phyloP scores from a whole-genome alignment of 2,329 filamentous ascomycete genomes.

The Ophioceras dolichostomum region DNA sequence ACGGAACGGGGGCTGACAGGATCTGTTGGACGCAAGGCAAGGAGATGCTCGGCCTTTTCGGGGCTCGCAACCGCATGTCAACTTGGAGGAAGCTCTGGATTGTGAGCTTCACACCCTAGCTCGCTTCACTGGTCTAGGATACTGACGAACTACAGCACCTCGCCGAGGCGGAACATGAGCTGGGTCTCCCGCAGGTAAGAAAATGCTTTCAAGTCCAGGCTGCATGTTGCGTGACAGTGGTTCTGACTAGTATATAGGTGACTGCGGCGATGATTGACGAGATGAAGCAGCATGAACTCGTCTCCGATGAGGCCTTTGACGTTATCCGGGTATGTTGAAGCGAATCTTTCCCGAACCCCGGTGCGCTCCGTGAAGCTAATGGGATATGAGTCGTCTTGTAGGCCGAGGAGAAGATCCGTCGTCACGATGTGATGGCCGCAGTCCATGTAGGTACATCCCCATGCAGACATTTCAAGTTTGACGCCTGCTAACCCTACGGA shows the following conservation, averaged over 20 bases:
- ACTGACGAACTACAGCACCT: slow-evolving; percentile 33
- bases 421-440: slow-evolving; percentile 2
- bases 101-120: background rate
- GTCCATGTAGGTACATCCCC: background rate
- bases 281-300: background rate
- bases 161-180: slow-evolving; percentile 69
- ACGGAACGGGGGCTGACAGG: background rate
- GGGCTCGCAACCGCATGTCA: slow-evolving; percentile 58
- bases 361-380: background rate
- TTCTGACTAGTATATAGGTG: background rate
- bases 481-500: too few species aligned
- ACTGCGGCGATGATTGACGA: slow-evolving; percentile 1
- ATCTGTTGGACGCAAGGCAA: slow-evolving; percentile 14
- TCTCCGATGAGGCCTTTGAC: slow-evolving; percentile 2
- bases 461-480: too few species aligned
- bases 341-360: background rate
- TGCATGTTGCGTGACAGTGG: background rate
- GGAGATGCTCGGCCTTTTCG: slow-evolving; percentile 74
- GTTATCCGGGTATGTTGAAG: background rate
- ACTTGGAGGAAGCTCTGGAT: slow-evolving; percentile 84
- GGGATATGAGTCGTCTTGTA: background rate
- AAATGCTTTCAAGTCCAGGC: background rate
- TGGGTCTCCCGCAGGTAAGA: slow-evolving; percentile 33
- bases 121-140: background rate
- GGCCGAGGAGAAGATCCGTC: slow-evolving; percentile 3